Conservation (phyloP, 2,329 filamentous ascomycete species). For the Ophiostoma novo-ulmi region DNA sequence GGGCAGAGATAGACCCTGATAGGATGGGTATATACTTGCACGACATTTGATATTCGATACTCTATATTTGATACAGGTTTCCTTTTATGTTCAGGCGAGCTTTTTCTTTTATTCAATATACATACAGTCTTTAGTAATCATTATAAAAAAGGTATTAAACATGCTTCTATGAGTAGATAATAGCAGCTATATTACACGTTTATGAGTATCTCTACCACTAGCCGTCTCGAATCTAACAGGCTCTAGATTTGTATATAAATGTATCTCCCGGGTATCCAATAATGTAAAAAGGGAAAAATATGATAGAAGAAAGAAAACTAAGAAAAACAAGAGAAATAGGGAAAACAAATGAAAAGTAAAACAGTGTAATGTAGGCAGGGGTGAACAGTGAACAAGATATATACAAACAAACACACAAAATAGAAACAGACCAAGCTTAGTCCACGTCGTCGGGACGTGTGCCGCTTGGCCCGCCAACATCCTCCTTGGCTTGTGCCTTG, state of each 20-base stretch:
- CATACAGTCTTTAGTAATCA: neutral
- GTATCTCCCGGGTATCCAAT: neutral
- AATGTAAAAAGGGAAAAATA: neutral
- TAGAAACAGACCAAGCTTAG: neutral
- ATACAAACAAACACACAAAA: neutral
- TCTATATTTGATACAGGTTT: neutral
- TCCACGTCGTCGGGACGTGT: neutral
- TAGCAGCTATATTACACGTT: neutral
- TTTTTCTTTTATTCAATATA: neutral
- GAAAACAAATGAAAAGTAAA: neutral
- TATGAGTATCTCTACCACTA: neutral
- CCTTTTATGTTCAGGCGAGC: neutral
- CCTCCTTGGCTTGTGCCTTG: conserved; percentile 3
- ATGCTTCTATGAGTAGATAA: neutral
- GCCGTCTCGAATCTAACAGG: neutral
- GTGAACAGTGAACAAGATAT: neutral
- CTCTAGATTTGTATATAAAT: conserved; percentile 2
- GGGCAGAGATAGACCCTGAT: conserved; percentile 29
- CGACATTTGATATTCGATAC: neutral
- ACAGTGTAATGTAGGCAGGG: neutral
- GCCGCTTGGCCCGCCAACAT: conserved; percentile 4
- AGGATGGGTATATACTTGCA: neutral
- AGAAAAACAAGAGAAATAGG: neutral
- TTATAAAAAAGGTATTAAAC: neutral
- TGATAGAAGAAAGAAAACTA: neutral